Base-by-base conservation (phyloP, 192 early-diverging fungal species). In the Paraglomus brasilianum region DNA sequence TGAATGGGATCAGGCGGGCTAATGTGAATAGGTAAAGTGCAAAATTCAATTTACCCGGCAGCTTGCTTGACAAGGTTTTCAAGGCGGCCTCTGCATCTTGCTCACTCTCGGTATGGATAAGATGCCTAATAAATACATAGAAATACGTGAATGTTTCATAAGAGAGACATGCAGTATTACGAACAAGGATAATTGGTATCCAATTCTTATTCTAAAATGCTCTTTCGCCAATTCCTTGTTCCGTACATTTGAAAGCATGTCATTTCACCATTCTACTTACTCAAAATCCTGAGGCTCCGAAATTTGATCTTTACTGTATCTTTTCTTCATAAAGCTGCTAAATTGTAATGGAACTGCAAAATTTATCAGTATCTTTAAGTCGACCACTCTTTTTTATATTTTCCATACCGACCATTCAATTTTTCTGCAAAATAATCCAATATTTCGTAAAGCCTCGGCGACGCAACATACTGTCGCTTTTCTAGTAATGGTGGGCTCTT, bases 61-160 rank as follows among this genome's bases (percentile, higher is more conserved):
- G 14, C 51, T 80, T 80, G 44, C 72, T 73, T 40, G 56, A 75
- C 78, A 69, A 77, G 17, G 74, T 56, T 45, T 72, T 70, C 59
- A 80, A 80, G 43, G 77, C 70, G 10, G 58, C 55, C 42, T 72
- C 56, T n/a, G 78, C 78, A 38, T 80, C 72, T 2, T 61, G 75
- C 19, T 74, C 73, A 5, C 70, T 80, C 49, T 80, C 75, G 0
- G 78, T 74, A 45, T 80, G 78, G 61, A 80, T 76, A 22, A 80
- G 51, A 62, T 80, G 78, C 39, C 66, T 69, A 21, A 19, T 47
- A 15, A 22, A 22, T 24, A 19, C 11, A 56, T 56, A 1, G 11
- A 30, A 56, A 56, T 17, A 17, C 10, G 21, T 24, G 4, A 10
- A 56, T 24, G 11, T 4, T 1, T 11, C 2, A n/a, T 49, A 1